A percentile compares a stretch with the other conserved stretches of the same genome.
Evolutionary conservation across 441 rosid species (phyloP).

Genomic region (Syzygium syzygioides): DNA sequence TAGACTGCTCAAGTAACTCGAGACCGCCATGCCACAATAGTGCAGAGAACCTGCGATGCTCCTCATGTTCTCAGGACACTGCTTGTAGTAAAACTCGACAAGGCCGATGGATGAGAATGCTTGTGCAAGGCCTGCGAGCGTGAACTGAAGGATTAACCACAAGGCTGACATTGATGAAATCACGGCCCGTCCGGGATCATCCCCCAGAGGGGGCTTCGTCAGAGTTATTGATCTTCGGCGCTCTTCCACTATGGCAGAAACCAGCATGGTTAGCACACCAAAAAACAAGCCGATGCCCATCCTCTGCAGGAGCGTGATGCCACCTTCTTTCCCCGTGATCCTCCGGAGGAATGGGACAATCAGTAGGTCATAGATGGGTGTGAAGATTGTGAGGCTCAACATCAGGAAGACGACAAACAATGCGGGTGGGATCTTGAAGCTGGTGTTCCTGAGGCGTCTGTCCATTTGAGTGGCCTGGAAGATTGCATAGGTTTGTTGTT

Average conservation of each 20-base stretch:
- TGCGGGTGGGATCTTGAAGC: fast-evolving
- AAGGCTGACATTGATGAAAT: background rate
- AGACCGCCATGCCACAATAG: background rate
- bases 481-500: fast-evolving
- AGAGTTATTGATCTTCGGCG: background rate
- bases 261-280: background rate
- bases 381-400: background rate
- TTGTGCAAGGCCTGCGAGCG: background rate
- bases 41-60: background rate
- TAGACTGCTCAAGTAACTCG: background rate
- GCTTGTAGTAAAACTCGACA: background rate
- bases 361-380: fast-evolving
- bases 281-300: background rate
- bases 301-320: background rate
- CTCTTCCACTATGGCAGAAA: background rate
- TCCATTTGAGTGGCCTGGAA: background rate
- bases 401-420: fast-evolving
- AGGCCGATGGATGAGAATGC: fast-evolving
- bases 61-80: background rate
- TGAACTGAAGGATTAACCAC: background rate
- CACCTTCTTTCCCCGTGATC: fast-evolving
- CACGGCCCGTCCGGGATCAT: fast-evolving
- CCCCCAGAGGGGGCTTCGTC: background rate
- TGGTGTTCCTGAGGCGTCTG: background rate
- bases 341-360: background rate